A percentile compares a stretch with the other conserved stretches of the same genome.
phyloP scores from a whole-genome alignment of 116 monocot species.

The Posidonia oceanica region DNA sequence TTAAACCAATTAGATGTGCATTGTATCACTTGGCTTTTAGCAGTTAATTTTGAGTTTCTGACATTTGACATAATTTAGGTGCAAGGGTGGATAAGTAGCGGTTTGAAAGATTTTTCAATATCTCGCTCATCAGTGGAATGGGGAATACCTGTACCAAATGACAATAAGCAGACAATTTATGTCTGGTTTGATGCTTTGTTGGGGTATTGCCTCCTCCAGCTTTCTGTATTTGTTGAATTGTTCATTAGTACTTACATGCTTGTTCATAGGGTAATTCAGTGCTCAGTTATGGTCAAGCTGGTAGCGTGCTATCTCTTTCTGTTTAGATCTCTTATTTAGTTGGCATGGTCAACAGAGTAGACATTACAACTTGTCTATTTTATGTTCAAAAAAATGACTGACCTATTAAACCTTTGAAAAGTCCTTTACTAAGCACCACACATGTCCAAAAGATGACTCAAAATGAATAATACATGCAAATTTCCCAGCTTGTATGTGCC shows the following conservation, averaged over 20 bases:
- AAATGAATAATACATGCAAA: too few species aligned
- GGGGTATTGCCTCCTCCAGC: constrained; percentile 36
- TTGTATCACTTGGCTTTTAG: neutral
- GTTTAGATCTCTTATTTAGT: too few species aligned
- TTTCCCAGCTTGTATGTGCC: too few species aligned
- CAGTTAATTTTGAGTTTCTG: neutral
- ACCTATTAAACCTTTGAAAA: too few species aligned
- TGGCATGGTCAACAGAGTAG: too few species aligned
- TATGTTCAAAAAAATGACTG: too few species aligned
- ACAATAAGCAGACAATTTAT: constrained; percentile 86
- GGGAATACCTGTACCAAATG: constrained; percentile 96
- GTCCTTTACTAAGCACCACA: too few species aligned
- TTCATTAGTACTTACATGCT: neutral
- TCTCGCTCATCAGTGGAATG: constrained; percentile 91
- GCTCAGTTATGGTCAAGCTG: neutral
- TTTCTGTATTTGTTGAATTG: neutral
- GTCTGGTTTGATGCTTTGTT: constrained; percentile 99
- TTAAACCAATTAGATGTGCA: neutral
- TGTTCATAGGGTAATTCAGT: neutral
- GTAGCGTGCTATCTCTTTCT: too few species aligned
- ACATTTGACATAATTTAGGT: constrained; percentile 44
- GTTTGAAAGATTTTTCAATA: constrained; percentile 90
- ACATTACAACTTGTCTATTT: too few species aligned
- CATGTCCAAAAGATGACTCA: too few species aligned
- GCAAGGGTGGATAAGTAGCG: constrained; percentile 89